These are phyloP conservation scores for Amniculicola lignicola DNA, from an alignment of 495 filamentous ascomycete genomes.

Conservation along the genomic window DNA sequence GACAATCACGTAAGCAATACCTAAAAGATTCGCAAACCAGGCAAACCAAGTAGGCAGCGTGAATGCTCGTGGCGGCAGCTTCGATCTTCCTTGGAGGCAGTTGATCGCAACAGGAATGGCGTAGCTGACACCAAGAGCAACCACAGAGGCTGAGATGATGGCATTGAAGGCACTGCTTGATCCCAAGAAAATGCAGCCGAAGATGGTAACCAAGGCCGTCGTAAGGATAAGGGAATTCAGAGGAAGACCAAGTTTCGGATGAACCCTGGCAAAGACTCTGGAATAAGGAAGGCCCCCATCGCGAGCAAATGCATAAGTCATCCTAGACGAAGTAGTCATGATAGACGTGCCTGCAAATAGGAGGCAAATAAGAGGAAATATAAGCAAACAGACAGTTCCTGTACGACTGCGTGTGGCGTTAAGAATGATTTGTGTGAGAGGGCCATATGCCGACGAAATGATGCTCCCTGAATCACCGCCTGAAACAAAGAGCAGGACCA, in stretches of 20 bases:
- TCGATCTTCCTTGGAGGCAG: slow-evolving; percentile 60
- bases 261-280: slow-evolving; percentile 60
- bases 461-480: slow-evolving; percentile 54
- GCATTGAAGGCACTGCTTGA: slow-evolving; percentile 65
- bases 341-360: slow-evolving; percentile 68
- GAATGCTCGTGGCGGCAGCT: slow-evolving; percentile 62
- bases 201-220: slow-evolving; percentile 60
- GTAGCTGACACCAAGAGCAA: slow-evolving; percentile 68
- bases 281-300: slow-evolving; percentile 71
- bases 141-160: slow-evolving; percentile 67
- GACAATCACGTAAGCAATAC: slow-evolving; percentile 60
- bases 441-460: slow-evolving; percentile 60
- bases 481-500: slow-evolving; percentile 62
- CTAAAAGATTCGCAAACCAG: slow-evolving; percentile 63
- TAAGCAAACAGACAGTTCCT: slow-evolving; percentile 64
- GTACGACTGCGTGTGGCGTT: slow-evolving; percentile 64
- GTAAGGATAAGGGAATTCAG: slow-evolving; percentile 68
- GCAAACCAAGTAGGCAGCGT: slow-evolving; percentile 55
- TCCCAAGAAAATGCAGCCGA: slow-evolving; percentile 73
- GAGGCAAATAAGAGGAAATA: slow-evolving; percentile 72
- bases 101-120: slow-evolving; percentile 70
- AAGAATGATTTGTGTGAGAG: slow-evolving; percentile 67
- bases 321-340: slow-evolving; percentile 73
- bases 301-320: slow-evolving; percentile 73
- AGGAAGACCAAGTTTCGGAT: slow-evolving; percentile 62